Conservation (phyloP, 805 yeast species). For the Cyberlindnera petersonii region DNA sequence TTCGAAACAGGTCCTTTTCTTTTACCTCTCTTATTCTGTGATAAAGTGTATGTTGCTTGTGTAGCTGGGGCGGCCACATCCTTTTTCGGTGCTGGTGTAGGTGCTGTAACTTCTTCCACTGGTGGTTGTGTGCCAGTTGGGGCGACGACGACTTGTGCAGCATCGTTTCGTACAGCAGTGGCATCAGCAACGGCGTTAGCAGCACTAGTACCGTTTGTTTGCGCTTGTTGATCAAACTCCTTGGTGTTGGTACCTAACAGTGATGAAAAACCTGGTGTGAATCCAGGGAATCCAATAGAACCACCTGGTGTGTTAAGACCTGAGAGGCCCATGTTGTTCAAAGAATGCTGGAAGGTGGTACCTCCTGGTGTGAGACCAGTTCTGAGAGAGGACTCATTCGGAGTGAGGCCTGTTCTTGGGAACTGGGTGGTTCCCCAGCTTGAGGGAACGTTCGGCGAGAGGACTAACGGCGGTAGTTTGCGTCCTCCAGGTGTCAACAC, state of each 20-base stretch:
- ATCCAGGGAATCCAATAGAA: constrained; percentile 20
- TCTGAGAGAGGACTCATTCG: constrained; percentile 69
- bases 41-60: neutral
- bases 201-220: constrained; percentile 7
- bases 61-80: neutral
- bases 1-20: neutral
- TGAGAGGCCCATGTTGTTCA: constrained; percentile 30
- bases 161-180: constrained; percentile 5
- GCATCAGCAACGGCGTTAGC: constrained; percentile 3
- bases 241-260: constrained; percentile 21
- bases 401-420: constrained; percentile 59
- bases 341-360: constrained; percentile 37
- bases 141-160: neutral
- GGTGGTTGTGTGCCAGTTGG: neutral
- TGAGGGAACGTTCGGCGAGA: constrained; percentile 26
- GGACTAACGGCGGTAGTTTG: constrained; percentile 46
- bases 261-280: constrained; percentile 36
- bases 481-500: constrained; percentile 55
- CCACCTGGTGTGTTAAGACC: constrained; percentile 27
- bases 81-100: neutral
- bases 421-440: constrained; percentile 24
- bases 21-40: neutral
- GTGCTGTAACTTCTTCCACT: neutral
- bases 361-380: constrained; percentile 70
- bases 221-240: constrained; percentile 19